Evolutionary conservation across 352 stramenopile species (phyloP).

Genomic region (Pythium myriotylum): DNA sequence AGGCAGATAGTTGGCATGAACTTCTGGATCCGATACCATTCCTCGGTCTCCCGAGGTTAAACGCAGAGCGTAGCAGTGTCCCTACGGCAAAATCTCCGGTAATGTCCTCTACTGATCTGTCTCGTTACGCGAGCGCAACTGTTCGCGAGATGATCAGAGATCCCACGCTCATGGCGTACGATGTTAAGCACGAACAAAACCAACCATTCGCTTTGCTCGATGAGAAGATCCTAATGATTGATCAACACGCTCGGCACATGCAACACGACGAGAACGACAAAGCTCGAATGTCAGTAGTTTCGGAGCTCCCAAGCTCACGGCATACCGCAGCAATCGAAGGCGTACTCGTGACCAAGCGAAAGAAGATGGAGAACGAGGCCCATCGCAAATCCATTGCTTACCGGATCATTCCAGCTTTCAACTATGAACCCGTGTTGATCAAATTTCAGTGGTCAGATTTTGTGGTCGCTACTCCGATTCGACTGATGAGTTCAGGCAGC

Average conservation of each 20-base stretch:
- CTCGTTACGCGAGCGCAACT: conserved; percentile 24
- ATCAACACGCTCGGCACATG: conserved; percentile 50
- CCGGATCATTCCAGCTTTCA: conserved; percentile 65
- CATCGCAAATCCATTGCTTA: conserved; percentile 62
- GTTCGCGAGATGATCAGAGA: conserved; percentile 28
- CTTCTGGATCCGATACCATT: background rate
- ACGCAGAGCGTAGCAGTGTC: background rate
- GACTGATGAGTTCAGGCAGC: conserved; percentile 22
- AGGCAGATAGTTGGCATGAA: conserved; percentile 18
- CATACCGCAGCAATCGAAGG: conserved; percentile 25
- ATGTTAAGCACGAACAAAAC: conserved; percentile 49
- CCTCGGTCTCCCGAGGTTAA: background rate
- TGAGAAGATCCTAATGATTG: conserved; percentile 52
- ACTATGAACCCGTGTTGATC: conserved; percentile 62
- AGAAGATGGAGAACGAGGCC: conserved; percentile 62
- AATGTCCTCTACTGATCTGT: conserved; percentile 12
- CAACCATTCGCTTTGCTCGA: conserved; percentile 58
- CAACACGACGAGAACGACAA: conserved; percentile 43
- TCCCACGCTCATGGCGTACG: conserved; percentile 52
- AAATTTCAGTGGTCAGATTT: conserved; percentile 81
- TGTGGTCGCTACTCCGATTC: conserved; percentile 59
- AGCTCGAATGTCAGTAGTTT: conserved; percentile 4
- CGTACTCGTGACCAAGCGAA: conserved; percentile 59
- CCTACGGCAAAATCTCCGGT: conserved; percentile 3
- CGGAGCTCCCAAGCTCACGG: conserved; percentile 3